Evolutionary conservation across 441 rosid species (phyloP).

Genomic region (Populus hybrid): DNA sequence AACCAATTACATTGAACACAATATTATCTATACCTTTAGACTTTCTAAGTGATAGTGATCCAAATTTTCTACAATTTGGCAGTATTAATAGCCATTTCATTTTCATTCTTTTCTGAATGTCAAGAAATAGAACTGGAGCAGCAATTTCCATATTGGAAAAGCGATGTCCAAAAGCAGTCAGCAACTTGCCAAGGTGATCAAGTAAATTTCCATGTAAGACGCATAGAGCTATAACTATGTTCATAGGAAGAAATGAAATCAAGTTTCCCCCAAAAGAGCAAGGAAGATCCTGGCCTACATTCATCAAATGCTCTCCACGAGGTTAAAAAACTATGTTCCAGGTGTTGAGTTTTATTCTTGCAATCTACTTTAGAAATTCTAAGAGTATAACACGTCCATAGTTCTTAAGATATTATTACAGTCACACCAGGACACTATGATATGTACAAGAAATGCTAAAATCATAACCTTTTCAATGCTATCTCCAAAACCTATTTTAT

Average conservation of each 20-base stretch:
- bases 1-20: background rate
- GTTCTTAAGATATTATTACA: background rate
- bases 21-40: background rate
- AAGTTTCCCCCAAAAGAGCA: background rate
- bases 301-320: background rate
- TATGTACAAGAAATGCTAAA: background rate
- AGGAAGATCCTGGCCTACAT: background rate
- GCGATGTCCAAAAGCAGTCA: background rate
- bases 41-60: background rate
- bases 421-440: background rate
- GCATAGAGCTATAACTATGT: background rate
- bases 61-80: background rate
- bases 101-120: background rate
- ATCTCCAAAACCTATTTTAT: background rate
- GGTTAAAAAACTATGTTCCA: background rate
- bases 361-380: background rate
- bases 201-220: background rate
- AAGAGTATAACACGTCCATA: background rate
- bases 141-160: background rate
- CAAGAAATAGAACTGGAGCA: background rate
- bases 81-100: background rate
- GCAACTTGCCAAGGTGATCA: background rate
- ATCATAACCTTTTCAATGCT: background rate
- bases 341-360: background rate
- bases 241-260: background rate